Evolutionary conservation across 2,329 filamentous ascomycete species (phyloP).

Genomic region (Penicillium sp.): DNA sequence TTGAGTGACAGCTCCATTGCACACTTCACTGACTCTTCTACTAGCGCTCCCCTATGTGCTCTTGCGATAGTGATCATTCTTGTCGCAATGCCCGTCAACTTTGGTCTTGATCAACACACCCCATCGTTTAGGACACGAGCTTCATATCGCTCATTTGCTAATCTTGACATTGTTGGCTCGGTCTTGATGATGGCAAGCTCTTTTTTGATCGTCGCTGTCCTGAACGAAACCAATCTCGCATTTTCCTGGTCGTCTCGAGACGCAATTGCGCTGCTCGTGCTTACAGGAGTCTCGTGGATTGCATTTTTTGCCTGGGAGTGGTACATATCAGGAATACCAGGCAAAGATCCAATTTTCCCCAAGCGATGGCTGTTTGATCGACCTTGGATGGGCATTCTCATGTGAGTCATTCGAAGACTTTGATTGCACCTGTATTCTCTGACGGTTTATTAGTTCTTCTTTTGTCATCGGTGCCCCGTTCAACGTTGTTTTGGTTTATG

Average conservation of each 20-base stretch:
- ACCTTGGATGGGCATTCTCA: constrained; percentile 29
- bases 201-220: constrained; percentile 48
- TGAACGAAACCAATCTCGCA: constrained; percentile 47
- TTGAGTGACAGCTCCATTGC: background rate
- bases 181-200: constrained; percentile 43
- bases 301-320: constrained; percentile 37
- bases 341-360: constrained; percentile 31
- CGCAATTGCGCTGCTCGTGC: constrained; percentile 31
- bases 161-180: constrained; percentile 25
- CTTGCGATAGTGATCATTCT: constrained; percentile 22
- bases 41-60: constrained; percentile 20
- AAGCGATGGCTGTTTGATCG: constrained; percentile 27
- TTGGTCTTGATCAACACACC: constrained; percentile 27
- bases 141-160: constrained; percentile 27
- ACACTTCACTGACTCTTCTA: constrained; percentile 2
- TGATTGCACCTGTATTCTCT: background rate
- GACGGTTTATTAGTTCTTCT: constrained; percentile 19
- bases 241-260: constrained; percentile 46
- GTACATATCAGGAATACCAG: constrained; percentile 21
- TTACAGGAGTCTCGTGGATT: constrained; percentile 29
- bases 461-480: constrained; percentile 30
- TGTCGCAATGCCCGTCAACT: constrained; percentile 25
- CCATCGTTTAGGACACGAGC: constrained; percentile 27
- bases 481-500: constrained; percentile 29
- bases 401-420: constrained; percentile 13